A percentile compares a stretch with the other conserved stretches of the same genome.
These are phyloP conservation scores for Xylaria curta DNA, from an alignment of 495 filamentous ascomycete genomes.

Conservation along the genomic window DNA sequence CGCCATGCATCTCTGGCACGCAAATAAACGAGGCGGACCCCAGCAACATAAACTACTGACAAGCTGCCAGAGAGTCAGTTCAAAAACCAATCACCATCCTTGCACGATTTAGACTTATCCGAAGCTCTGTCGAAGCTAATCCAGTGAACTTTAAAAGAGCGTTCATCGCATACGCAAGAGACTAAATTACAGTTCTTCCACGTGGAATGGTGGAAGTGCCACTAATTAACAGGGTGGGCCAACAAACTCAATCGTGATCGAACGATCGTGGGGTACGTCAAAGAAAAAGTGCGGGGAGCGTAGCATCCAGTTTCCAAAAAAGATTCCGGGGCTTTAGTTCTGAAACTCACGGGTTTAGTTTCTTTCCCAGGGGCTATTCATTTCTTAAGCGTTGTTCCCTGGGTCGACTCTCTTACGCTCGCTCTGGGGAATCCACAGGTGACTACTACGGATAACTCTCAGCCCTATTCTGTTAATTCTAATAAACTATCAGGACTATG, in stretches of 20 bases:
- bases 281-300: conserved; percentile 18
- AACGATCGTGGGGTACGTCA: conserved; percentile 17
- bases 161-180: background rate
- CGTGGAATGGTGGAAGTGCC: background rate
- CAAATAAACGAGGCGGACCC: background rate
- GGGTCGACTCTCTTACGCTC: background rate
- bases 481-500: background rate
- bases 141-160: background rate
- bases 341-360: background rate
- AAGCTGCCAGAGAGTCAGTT: background rate
- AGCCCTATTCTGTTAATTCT: background rate
- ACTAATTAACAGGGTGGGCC: conserved; percentile 6
- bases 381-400: background rate
- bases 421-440: background rate
- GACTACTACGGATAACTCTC: background rate
- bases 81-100: background rate
- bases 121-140: background rate
- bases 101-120: background rate
- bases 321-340: background rate
- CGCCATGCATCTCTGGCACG: background rate
- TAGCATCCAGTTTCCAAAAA: background rate
- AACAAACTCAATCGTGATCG: background rate
- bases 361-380: background rate
- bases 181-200: background rate
- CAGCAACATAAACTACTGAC: background rate